phyloP scores from a whole-genome alignment of 768 basidiomycete species.

The Lactarius hatsudake region DNA sequence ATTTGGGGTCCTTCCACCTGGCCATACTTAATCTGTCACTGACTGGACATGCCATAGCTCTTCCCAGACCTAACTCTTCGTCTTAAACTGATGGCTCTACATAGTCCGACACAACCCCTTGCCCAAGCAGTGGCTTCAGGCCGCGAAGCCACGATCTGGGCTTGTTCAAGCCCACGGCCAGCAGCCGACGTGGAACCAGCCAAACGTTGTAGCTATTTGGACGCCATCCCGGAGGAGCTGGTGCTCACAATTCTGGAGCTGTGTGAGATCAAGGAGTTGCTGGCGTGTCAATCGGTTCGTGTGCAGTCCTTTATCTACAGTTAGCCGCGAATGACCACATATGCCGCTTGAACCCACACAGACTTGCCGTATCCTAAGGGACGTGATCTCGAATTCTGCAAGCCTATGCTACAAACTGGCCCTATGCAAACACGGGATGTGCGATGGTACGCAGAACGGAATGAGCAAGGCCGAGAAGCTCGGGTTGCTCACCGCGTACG shows the following conservation, averaged over 20 bases:
- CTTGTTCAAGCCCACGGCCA: background rate
- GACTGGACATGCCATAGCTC: background rate
- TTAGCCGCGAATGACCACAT: background rate
- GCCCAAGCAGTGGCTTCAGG: background rate
- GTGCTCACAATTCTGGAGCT: slow-evolving; percentile 11
- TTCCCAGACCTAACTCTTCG: background rate
- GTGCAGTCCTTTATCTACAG: background rate
- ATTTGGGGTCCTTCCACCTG: background rate
- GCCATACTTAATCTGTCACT: background rate
- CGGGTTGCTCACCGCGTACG: slow-evolving; percentile 4
- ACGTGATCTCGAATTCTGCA: slow-evolving; percentile 6
- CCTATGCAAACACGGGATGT: slow-evolving; percentile 16
- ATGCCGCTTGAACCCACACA: background rate
- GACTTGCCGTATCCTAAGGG: slow-evolving; percentile 14
- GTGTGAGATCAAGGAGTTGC: slow-evolving; percentile 8
- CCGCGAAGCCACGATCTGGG: background rate
- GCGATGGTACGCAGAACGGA: background rate
- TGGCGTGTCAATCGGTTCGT: slow-evolving; percentile 20
- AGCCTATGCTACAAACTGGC: slow-evolving; percentile 18
- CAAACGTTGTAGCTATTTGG: background rate
- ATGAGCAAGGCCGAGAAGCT: slow-evolving; percentile 16
- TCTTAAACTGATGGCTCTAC: background rate
- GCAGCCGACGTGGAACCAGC: background rate
- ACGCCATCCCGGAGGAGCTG: slow-evolving; percentile 10
- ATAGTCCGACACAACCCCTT: background rate